Percentiles rank a stretch among this genome's conserved stretches.
phyloP scores from a whole-genome alignment of 805 yeast species.

The Zygosaccharomyces rouxii region DNA sequence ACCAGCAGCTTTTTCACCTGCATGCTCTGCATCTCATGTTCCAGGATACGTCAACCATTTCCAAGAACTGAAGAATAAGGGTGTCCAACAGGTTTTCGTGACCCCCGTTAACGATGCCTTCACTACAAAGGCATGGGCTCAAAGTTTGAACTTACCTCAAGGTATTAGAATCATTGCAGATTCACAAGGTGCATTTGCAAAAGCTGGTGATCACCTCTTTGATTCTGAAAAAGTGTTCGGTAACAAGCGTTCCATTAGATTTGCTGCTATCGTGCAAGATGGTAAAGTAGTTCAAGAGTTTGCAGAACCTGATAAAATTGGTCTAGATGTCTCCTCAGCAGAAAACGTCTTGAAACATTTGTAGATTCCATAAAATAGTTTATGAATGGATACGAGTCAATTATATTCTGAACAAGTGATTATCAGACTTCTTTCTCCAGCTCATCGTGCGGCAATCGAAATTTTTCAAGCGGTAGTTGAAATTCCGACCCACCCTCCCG shows the following conservation, averaged over 20 bases:
- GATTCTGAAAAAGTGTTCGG: constrained; percentile 80
- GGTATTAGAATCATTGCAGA: constrained; percentile 66
- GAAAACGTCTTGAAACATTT: constrained; percentile 36
- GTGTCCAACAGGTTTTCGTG: constrained; percentile 57
- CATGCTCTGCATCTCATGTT: constrained; percentile 65
- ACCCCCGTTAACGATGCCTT: constrained; percentile 85
- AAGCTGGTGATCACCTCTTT: constrained; percentile 58
- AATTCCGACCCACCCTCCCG: neutral
- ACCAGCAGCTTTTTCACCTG: constrained; percentile 84
- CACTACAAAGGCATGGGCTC: constrained; percentile 78
- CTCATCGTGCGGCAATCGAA: neutral
- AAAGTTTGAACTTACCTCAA: constrained; percentile 36
- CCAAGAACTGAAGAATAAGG: constrained; percentile 55
- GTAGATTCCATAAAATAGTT: constrained; percentile 1
- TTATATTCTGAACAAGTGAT: neutral
- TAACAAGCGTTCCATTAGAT: constrained; percentile 67
- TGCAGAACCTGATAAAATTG: constrained; percentile 77
- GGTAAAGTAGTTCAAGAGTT: constrained; percentile 64
- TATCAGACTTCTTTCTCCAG: neutral
- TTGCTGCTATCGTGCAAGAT: constrained; percentile 68
- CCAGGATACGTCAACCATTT: constrained; percentile 60
- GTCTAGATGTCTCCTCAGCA: constrained; percentile 50
- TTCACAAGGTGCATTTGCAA: constrained; percentile 68
- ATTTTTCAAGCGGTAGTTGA: constrained; percentile 1
- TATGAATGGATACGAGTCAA: neutral